Conservation (phyloP, 805 yeast species). For the Saturnispora diversa region DNA sequence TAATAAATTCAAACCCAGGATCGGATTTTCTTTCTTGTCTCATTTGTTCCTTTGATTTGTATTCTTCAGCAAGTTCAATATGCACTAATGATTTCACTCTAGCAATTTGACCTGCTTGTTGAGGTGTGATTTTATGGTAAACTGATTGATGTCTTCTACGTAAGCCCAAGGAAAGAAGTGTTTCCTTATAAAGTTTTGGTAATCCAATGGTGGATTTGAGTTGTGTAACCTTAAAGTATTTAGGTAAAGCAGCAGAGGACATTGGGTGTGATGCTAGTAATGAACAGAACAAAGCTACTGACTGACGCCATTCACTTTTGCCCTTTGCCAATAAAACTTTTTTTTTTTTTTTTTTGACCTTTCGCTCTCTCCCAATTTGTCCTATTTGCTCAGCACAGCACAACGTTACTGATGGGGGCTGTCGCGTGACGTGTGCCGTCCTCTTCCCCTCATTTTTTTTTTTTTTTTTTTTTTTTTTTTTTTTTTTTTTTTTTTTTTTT, state of each 20-base stretch:
- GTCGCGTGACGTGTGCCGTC: slow-evolving; percentile 6
- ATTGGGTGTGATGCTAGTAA: too few relatives aligned
- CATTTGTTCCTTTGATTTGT: slow-evolving; percentile 44
- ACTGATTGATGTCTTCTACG: slow-evolving; percentile 63
- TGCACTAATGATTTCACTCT: slow-evolving; percentile 78
- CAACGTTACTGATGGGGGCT: too few relatives aligned
- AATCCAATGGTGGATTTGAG: slow-evolving; percentile 78
- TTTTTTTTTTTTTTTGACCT: too few relatives aligned
- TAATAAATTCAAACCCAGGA: slow-evolving; percentile 45
- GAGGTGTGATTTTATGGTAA: slow-evolving; percentile 66
- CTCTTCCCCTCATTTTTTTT: not conserved
- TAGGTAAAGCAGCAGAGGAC: slow-evolving; percentile 13
- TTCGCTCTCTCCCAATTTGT: too few relatives aligned
- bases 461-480: not conserved
- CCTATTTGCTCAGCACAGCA: too few relatives aligned
- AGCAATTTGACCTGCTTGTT: slow-evolving; percentile 78
- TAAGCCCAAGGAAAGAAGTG: slow-evolving; percentile 68
- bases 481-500: not conserved
- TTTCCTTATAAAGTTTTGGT: slow-evolving; percentile 57
- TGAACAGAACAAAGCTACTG: too few relatives aligned
- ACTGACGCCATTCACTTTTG: too few relatives aligned
- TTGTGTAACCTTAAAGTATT: slow-evolving; percentile 62
- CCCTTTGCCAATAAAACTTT: too few relatives aligned
- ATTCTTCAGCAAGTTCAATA: slow-evolving; percentile 61
- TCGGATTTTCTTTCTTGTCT: slow-evolving; percentile 48